These are phyloP conservation scores for Mediolabrus comicus DNA, from an alignment of 108 stramenopile species.

Conservation along the genomic window DNA sequence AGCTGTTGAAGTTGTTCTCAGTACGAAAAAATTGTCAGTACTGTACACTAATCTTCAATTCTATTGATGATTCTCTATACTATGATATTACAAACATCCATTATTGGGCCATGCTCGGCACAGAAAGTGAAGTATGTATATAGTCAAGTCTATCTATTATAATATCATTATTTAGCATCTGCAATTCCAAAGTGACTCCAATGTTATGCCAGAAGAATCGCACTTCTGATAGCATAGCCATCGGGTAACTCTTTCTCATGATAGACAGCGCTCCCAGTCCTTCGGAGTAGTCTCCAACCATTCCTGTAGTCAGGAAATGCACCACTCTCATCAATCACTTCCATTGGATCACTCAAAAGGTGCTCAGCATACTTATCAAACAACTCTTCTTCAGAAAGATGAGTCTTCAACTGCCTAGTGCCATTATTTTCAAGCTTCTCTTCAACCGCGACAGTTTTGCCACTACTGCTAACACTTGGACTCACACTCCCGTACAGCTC, in stretches of 20 bases:
- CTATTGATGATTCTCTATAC: too few relatives aligned
- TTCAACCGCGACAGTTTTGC: neutral
- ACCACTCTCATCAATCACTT: neutral
- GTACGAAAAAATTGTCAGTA: too few relatives aligned
- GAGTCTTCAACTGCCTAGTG: neutral
- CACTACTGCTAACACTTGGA: conserved; percentile 4
- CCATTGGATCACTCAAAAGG: conserved; percentile 23
- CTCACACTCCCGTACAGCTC: conserved; percentile 65
- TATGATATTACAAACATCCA: too few relatives aligned
- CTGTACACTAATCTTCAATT: too few relatives aligned
- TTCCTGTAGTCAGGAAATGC: neutral
- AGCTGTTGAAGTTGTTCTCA: too few relatives aligned
- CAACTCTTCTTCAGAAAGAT: neutral
- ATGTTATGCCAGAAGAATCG: neutral
- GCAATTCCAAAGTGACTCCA: neutral
- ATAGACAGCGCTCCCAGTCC: neutral
- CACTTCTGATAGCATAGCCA: neutral
- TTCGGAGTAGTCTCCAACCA: neutral
- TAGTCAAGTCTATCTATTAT: too few relatives aligned
- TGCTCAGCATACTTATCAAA: conserved; percentile 26
- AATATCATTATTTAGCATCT: too few relatives aligned
- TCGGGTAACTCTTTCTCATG: neutral
- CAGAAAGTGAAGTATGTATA: too few relatives aligned
- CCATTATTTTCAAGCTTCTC: conserved; percentile 5
- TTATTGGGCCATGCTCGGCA: too few relatives aligned